A percentile compares a stretch with the other conserved stretches of the same genome.
phyloP scores from a whole-genome alignment of 257 asterid species.

The Knoxia roxburghii region DNA sequence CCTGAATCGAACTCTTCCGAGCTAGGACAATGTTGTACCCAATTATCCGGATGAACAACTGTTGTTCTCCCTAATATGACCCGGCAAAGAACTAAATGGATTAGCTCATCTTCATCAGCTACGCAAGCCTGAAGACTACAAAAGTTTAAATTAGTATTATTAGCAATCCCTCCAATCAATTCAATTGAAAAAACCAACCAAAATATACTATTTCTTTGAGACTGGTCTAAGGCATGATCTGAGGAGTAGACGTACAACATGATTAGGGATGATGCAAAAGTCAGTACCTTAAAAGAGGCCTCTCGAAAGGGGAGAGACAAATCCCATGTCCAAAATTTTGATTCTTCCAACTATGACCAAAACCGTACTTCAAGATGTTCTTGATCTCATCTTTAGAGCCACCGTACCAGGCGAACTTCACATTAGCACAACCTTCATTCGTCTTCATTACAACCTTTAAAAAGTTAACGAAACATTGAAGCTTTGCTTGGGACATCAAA shows the following conservation, averaged over 20 bases:
- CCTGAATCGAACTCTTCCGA: constrained; percentile 26
- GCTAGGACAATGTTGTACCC: constrained; percentile 28
- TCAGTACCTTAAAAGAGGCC: constrained; percentile 12
- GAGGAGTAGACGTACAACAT: no score
- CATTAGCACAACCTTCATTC: constrained; percentile 11
- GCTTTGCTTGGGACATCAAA: constrained; percentile 8
- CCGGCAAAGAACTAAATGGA: constrained; percentile 35
- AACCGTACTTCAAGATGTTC: constrained; percentile 22
- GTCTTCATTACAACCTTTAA: constrained; percentile 1
- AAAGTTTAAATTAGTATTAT: background rate
- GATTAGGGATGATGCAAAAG: background rate
- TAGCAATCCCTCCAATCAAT: no score
- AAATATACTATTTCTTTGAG: no score
- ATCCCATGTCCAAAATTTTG: constrained; percentile 21
- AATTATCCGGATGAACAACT: constrained; percentile 25
- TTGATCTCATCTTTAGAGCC: constrained; percentile 22
- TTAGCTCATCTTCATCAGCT: constrained; percentile 23
- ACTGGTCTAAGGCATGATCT: no score
- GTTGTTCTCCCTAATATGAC: constrained; percentile 33
- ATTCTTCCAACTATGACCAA: constrained; percentile 9
- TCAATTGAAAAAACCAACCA: no score
- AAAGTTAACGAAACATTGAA: constrained; percentile 8
- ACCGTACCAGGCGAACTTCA: constrained; percentile 27
- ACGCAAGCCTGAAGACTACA: constrained; percentile 23
- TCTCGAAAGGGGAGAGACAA: constrained; percentile 16